Evolutionary conservation across 176 grass and related monocot species (phyloP).

Genomic region (Elaeis guineensis): DNA sequence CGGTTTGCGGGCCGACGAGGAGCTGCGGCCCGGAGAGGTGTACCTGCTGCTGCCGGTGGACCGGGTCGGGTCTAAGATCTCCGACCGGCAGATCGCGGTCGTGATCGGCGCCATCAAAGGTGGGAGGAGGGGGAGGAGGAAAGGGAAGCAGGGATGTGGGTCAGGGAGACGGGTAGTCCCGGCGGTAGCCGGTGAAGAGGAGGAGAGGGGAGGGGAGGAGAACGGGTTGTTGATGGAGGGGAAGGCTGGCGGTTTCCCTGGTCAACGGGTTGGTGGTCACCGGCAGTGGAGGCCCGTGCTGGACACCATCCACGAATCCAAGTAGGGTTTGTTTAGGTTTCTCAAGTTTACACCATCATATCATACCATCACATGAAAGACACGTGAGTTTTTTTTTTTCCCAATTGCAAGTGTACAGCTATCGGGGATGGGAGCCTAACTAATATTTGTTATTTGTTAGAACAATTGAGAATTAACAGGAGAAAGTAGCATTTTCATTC

Average conservation of each 20-base stretch:
- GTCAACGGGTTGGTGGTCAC: conserved; percentile 1
- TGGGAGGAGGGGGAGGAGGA: neutral
- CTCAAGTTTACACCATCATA: too few relatives aligned
- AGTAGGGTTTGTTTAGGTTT: neutral
- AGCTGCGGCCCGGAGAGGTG: conserved; percentile 33
- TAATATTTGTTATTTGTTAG: too few relatives aligned
- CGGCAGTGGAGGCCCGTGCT: conserved; percentile 46
- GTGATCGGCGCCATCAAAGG: conserved; percentile 3
- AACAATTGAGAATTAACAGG: too few relatives aligned
- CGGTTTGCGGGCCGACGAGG: conserved; percentile 30
- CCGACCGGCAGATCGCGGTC: conserved; percentile 17
- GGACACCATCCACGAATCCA: conserved; percentile 39
- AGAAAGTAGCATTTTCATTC: too few relatives aligned
- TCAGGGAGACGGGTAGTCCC: conserved; percentile 26
- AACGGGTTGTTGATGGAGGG: neutral
- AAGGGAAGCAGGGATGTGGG: neutral
- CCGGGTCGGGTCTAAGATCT: conserved; percentile 29
- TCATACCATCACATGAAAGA: too few relatives aligned
- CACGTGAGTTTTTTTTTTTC: too few relatives aligned
- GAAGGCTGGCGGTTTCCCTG: neutral
- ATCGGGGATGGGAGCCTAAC: too few relatives aligned
- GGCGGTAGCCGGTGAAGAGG: conserved; percentile 6
- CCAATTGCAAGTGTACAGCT: too few relatives aligned
- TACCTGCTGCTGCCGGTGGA: conserved; percentile 40
- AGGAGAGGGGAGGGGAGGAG: neutral